Evolutionary conservation across 2,329 filamentous ascomycete species (phyloP).

Genomic region (Trichoderma citrinoviride): DNA sequence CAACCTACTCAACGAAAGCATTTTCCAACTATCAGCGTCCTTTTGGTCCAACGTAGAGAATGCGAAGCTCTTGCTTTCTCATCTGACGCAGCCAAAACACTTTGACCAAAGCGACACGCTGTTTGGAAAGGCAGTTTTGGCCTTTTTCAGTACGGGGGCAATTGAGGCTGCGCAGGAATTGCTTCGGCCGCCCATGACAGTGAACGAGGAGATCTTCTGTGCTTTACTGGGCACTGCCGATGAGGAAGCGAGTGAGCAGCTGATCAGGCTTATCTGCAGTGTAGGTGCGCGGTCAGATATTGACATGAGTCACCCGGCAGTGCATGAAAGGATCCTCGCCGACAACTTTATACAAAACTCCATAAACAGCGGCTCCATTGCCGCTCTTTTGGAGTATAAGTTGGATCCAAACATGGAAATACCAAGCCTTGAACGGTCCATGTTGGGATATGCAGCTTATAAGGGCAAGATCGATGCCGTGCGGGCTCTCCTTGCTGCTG

Average conservation of each 20-base stretch:
- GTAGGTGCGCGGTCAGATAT: background rate
- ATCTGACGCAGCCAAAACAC: background rate
- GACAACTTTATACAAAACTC: background rate
- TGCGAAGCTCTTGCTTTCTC: background rate
- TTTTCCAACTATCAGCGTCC: background rate
- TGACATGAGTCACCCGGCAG: background rate
- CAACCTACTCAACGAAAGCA: background rate
- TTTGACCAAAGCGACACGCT: background rate
- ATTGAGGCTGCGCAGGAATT: background rate
- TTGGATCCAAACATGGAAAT: background rate
- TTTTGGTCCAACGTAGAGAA: background rate
- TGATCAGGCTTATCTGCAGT: background rate
- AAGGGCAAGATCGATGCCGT: background rate
- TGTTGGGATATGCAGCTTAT: background rate
- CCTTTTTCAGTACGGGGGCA: background rate
- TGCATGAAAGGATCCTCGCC: background rate
- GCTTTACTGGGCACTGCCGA: background rate
- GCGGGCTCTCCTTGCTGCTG: background rate
- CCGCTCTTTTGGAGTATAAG: background rate
- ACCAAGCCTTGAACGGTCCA: background rate
- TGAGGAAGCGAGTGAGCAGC: background rate
- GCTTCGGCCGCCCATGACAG: background rate
- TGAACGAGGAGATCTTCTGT: background rate
- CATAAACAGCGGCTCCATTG: background rate
- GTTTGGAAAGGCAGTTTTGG: background rate